These are phyloP conservation scores for Syzygium jambos DNA, from an alignment of 345 rosid genomes.

Conservation along the genomic window DNA sequence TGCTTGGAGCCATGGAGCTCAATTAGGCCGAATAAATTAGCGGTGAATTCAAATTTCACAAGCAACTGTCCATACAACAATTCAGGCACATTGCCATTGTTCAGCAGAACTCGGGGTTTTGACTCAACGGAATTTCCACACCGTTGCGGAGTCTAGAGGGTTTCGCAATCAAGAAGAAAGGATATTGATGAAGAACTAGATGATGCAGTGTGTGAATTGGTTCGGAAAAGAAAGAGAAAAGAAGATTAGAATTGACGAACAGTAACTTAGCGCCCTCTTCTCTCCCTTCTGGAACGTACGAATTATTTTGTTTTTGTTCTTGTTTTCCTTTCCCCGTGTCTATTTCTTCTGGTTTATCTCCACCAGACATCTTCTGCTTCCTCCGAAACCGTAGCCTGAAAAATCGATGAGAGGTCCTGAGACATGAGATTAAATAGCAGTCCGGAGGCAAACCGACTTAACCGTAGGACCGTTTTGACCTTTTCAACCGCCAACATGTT, in stretches of 20 bases:
- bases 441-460: not conserved
- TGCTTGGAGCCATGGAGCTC: slow-evolving; percentile 33
- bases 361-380: not conserved
- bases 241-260: not conserved
- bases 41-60: not conserved
- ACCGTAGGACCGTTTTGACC: not conserved
- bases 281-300: not conserved
- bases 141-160: not conserved
- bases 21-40: not conserved
- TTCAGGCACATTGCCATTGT: not conserved
- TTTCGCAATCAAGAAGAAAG: not conserved
- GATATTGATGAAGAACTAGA: not conserved
- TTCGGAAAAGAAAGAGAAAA: not conserved
- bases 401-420: not conserved
- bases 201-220: not conserved
- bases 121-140: not conserved
- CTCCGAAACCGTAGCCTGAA: not conserved
- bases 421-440: not conserved
- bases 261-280: not conserved
- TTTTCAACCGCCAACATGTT: not conserved
- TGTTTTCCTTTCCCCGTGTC: not conserved
- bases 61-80: not conserved
- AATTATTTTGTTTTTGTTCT: not conserved
- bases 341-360: not conserved
- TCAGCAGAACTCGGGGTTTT: not conserved